Conservation (phyloP, 192 early-diverging fungal species). For the Phycomyces blakesleeanus region DNA sequence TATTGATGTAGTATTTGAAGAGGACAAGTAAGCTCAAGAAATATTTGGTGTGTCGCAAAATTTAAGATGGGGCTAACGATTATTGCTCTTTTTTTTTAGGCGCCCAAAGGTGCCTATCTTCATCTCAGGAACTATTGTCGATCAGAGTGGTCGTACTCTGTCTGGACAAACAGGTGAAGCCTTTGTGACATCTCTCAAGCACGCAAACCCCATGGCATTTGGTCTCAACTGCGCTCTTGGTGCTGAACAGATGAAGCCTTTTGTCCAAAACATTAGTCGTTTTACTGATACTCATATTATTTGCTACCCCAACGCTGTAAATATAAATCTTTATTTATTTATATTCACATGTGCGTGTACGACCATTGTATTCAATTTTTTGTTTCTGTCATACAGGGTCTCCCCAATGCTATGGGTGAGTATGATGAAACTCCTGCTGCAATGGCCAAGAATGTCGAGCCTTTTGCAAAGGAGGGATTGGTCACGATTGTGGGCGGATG, state of each 20-base stretch:
- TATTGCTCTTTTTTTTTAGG: conserved; percentile 17
- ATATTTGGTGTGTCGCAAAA: conserved; percentile 8
- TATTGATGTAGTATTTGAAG: conserved; percentile 80
- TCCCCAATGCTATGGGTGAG: conserved; percentile 96
- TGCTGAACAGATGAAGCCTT: conserved; percentile 93
- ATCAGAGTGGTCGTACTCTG: conserved; percentile 92
- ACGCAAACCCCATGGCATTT: conserved; percentile 81
- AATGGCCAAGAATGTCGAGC: conserved; percentile 83
- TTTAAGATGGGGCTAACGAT: conserved; percentile 38
- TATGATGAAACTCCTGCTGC: conserved; percentile 86
- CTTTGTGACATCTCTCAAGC: conserved; percentile 81
- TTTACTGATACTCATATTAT: conserved; percentile 79
- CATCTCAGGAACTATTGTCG: conserved; percentile 93
- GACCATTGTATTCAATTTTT: too few relatives aligned
- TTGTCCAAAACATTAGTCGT: conserved; percentile 85
- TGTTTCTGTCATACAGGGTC: conserved; percentile 47
- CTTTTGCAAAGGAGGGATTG: conserved; percentile 89
- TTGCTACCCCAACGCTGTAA: conserved; percentile 92
- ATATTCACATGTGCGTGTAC: too few relatives aligned
- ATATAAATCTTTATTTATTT: background rate
- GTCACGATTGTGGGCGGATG: conserved; percentile 96
- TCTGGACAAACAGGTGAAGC: conserved; percentile 97
- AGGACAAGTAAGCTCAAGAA: conserved; percentile 56
- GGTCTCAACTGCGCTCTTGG: conserved; percentile 88
- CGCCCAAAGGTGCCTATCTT: conserved; percentile 61